Base-by-base conservation (phyloP, 371 early-diverging fungal species). In the Syncephalastrum sp. region DNA sequence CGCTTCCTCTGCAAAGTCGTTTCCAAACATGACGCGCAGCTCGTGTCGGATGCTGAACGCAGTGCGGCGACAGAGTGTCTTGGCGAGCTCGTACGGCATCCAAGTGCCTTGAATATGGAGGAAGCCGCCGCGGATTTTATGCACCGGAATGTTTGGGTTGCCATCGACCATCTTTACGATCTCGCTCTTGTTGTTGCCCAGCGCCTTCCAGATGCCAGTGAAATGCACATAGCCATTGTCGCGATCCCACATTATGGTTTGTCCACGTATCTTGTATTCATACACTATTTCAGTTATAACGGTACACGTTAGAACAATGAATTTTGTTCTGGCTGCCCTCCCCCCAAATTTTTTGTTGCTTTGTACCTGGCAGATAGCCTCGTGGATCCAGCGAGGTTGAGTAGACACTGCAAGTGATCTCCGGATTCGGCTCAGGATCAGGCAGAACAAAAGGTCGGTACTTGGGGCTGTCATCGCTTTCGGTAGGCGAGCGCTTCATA, bases 171-270 rank as follows among this genome's bases (percentile, higher is more conserved):
- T 79, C 59, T 85, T 85, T 50, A 84, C 85, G 57, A 86, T 84
- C 50, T 86, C 89, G 4, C 82, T 75, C 54, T 89, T 89, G 43
- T 82, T 81, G 50, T 85, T 84, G 6, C 85, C 85, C 8, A 89
- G 68, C 14, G 86, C 82, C 61, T 89, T 85, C 86, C 89, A 86
- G 50, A 89, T 87, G 19, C 87, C 86, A n/a, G 89, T 89, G 50
- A 85, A 89, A 62, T 84, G 83, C 10, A 89, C 87, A 54, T 84
- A 82, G 7, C 79, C 82, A 24, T 78, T 78, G 54, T 88, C 85
- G 57, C 85, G 77, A 63, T 88, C 89, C 89, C 89, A 88, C 84
- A 88, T 85, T 23, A 88, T 83, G 17, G 84, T 81, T 41, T 82
- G 80, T 7, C 73, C 73, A 49, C 82, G 81, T 47, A 83, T 70